phyloP scores from a whole-genome alignment of 1,284 basidiomycete species.

The Papiliotrema nemorosa region DNA sequence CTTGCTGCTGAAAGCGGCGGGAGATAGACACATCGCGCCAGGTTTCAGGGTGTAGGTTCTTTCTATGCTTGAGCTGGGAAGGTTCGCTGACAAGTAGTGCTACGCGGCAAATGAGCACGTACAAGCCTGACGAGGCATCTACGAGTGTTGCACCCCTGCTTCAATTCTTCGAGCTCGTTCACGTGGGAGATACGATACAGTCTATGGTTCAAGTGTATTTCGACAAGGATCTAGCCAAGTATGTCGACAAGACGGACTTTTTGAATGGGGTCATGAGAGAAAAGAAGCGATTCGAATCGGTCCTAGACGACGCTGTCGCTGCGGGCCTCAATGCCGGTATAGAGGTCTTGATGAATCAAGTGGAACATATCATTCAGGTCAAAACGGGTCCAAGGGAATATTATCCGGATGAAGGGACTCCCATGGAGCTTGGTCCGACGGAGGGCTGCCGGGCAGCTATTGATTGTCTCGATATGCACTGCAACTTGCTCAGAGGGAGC shows the following conservation, averaged over 20 bases:
- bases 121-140: conserved; percentile 73
- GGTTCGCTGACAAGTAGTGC: conserved; percentile 55
- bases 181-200: conserved; percentile 95
- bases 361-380: conserved; percentile 85
- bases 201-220: conserved; percentile 98
- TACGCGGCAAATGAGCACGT: conserved; percentile 77
- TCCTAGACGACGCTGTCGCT: conserved; percentile 88
- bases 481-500: conserved; percentile 82
- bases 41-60: conserved; percentile 72
- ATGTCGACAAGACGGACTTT: conserved; percentile 90
- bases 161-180: conserved; percentile 96
- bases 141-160: conserved; percentile 81
- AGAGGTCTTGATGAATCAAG: conserved; percentile 93
- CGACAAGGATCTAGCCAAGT: conserved; percentile 84
- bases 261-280: conserved; percentile 88
- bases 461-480: conserved; percentile 81
- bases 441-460: conserved; percentile 81
- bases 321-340: conserved; percentile 90
- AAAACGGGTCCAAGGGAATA: conserved; percentile 83
- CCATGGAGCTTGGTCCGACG: conserved; percentile 77
- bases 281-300: conserved; percentile 92
- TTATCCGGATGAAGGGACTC: conserved; percentile 73
- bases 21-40: conserved; percentile 74
- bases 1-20: conserved; percentile 70
- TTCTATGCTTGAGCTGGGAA: conserved; percentile 1